phyloP scores from a whole-genome alignment of 2,329 filamentous ascomycete genomes.

The Calonectria pseudoreteaudii region DNA sequence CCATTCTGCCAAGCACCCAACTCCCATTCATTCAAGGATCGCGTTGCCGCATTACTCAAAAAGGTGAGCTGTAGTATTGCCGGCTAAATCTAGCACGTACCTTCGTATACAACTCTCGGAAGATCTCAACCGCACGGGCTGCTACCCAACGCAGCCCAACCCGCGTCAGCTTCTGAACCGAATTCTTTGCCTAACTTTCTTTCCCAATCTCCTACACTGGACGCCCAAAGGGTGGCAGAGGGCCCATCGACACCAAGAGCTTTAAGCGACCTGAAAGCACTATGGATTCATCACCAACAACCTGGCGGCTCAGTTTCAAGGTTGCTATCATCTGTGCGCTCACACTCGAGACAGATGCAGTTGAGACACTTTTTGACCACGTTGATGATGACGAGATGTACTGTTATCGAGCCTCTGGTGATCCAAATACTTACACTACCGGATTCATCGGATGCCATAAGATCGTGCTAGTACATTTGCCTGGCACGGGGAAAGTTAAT shows the following conservation, averaged over 20 bases:
- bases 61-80: not conserved
- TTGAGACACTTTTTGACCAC: constrained; percentile 32
- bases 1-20: too few species aligned
- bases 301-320: constrained; percentile 14
- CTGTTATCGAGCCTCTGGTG: constrained; percentile 41
- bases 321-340: constrained; percentile 39
- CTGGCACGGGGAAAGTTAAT: constrained; percentile 3
- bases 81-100: not conserved
- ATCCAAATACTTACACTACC: constrained; percentile 25
- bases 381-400: constrained; percentile 14
- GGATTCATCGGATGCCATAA: not conserved
- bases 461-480: not conserved
- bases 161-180: not conserved
- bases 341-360: constrained; percentile 31
- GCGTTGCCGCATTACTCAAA: not conserved
- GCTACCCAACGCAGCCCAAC: not conserved
- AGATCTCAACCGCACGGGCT: not conserved
- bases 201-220: too few species aligned
- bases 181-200: not conserved
- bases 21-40: too few species aligned
- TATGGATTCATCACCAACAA: not conserved
- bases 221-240: not conserved
- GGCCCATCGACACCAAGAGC: not conserved
- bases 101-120: not conserved
- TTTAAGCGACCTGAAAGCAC: not conserved